Conservation (phyloP, 192 early-diverging fungal genomes). For the Globomyces pollinis-pini region DNA sequence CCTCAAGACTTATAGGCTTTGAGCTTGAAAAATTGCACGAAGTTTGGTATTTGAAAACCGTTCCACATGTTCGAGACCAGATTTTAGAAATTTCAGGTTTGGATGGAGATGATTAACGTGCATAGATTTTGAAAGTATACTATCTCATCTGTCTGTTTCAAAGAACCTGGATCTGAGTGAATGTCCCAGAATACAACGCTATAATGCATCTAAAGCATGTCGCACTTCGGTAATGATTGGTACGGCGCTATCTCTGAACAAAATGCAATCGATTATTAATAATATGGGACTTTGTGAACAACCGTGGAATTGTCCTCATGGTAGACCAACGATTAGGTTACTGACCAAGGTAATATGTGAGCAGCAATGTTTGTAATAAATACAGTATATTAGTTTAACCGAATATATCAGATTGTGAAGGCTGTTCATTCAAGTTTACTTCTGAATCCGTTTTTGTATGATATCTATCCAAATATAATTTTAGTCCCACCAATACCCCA, state of each 20-base stretch:
- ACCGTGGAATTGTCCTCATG: slow-evolving; percentile 98
- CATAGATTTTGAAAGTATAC: slow-evolving; percentile 73
- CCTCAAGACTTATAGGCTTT: not conserved
- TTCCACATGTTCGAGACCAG: too few relatives aligned
- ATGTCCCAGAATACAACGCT: slow-evolving; percentile 31
- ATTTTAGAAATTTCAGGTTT: not conserved
- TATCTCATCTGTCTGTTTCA: slow-evolving; percentile 20
- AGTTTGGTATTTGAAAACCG: not conserved
- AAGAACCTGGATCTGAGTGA: slow-evolving; percentile 19
- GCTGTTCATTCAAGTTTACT: too few relatives aligned
- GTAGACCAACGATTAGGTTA: slow-evolving; percentile 90
- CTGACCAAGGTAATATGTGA: slow-evolving; percentile 39
- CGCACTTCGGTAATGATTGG: slow-evolving; percentile 91
- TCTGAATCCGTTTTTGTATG: slow-evolving; percentile 1
- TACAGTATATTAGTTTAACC: too few relatives aligned
- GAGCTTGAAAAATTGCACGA: too few relatives aligned
- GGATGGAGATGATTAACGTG: too few relatives aligned
- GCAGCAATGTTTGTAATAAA: too few relatives aligned
- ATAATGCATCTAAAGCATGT: slow-evolving; percentile 90
- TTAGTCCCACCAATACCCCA: not conserved
- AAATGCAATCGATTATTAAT: slow-evolving; percentile 72
- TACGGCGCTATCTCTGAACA: slow-evolving; percentile 51
- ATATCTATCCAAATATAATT: not conserved
- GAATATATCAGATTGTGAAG: too few relatives aligned
- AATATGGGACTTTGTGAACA: slow-evolving; percentile 82